Evolutionary conservation across 345 rosid species (phyloP), one percentile per base, ranked within the genome.

Genomic region (Arabis hirsuta): DNA sequence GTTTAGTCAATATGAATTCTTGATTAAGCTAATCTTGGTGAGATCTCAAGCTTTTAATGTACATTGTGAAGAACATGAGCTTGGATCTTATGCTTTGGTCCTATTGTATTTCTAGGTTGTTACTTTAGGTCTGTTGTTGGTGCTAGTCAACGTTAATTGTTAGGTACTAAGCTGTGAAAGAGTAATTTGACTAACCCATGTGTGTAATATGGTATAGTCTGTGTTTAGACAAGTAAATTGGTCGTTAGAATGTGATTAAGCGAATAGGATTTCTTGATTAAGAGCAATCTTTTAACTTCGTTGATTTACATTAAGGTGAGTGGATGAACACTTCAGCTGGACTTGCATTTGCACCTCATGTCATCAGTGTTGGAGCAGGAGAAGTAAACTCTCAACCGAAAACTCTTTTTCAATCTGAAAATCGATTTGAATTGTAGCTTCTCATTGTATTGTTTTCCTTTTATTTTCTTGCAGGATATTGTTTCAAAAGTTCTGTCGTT

Each of bases 281-380:
- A 29, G 7, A 16, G 31, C 13, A 27, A 27, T 12, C 38, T 69
- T 46, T 26, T 27, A 5, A 47, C 20, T 43, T 10, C 66, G 14
- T 66, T 75, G 42, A 59, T 79, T 36, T 47, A 32, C 81, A 43
- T n/a, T 63, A 96, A 22, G 99, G 99, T 83, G 98, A 92, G 73
- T 96, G 99, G 99, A 96, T 96, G 99, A 90, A 92, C 76, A 82
- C 62, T 80, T 92, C 98, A 6, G 99, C 99, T 44, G 99, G 99
- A 59, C 39, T 72, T 76, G 99, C 99, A 32, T 96, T 96, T 86
- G 79, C 99, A 41, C 98, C 97, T 6, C 97, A 96, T 89, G 92
- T 92, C 62, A 80, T 96, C 80, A 77, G 78, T 16, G 81, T 92
- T 41, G 92, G 78, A 81, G 86, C 78, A 47, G 97, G 97, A 77